phyloP scores from a whole-genome alignment of 2,329 filamentous ascomycete genomes.

The Talaromyces marneffei region DNA sequence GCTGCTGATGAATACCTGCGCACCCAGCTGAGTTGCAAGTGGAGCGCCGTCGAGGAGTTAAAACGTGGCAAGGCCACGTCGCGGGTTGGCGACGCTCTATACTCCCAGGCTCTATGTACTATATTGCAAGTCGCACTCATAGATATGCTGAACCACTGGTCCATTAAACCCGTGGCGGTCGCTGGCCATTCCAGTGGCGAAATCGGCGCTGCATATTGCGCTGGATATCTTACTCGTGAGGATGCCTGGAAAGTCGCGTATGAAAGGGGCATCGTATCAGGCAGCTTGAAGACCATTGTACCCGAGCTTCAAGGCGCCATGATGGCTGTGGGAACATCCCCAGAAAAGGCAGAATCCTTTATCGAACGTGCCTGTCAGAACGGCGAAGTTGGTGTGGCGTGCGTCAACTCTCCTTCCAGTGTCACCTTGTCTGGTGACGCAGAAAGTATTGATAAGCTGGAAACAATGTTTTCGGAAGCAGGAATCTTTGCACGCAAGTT shows the following conservation, averaged over 20 bases:
- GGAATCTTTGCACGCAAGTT: slow-evolving; percentile 24
- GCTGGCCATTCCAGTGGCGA: too few species aligned
- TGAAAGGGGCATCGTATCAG: slow-evolving; percentile 17
- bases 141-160: too few species aligned
- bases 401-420: not conserved
- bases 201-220: slow-evolving; percentile 24
- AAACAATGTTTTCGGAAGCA: slow-evolving; percentile 17
- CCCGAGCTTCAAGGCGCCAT: slow-evolving; percentile 23
- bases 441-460: slow-evolving; percentile 21
- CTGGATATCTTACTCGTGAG: slow-evolving; percentile 31
- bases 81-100: too few species aligned
- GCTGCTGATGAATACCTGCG: not conserved
- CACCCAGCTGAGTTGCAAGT: too few species aligned
- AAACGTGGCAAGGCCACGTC: too few species aligned
- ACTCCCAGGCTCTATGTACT: too few species aligned
- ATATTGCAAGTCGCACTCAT: too few species aligned
- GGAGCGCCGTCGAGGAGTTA: too few species aligned
- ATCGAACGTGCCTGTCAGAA: slow-evolving; percentile 8
- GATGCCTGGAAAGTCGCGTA: slow-evolving; percentile 38
- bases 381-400: slow-evolving; percentile 23
- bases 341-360: slow-evolving; percentile 19
- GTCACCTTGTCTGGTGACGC: slow-evolving; percentile 23
- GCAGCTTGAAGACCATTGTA: not conserved
- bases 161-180: too few species aligned
- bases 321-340: slow-evolving; percentile 26